phyloP scores from a whole-genome alignment of 768 basidiomycete species.

The Phlebiopsis flavidoalba region DNA sequence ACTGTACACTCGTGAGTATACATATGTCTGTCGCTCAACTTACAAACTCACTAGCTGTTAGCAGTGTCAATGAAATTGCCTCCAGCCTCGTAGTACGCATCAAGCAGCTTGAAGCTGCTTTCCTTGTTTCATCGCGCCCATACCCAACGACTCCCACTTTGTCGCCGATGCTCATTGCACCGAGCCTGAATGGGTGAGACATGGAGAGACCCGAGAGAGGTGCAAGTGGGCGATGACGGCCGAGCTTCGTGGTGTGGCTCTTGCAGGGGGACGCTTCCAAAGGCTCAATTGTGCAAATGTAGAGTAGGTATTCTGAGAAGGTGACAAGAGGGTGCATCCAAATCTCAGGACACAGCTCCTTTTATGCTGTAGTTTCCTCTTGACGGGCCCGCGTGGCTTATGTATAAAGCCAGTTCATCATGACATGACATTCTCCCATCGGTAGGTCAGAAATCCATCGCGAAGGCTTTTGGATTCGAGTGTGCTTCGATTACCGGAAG shows the following conservation, averaged over 20 bases:
- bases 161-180: conserved; percentile 35
- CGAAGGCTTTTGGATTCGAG: no score
- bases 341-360: no score
- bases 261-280: conserved; percentile 6
- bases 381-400: no score
- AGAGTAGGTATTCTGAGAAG: no score
- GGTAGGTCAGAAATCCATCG: no score
- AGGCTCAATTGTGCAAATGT: conserved; percentile 6
- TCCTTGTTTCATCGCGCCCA: conserved; percentile 34
- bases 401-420: no score
- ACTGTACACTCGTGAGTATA: conserved; percentile 8
- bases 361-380: no score
- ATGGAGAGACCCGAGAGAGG: conserved; percentile 30
- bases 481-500: no score
- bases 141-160: conserved; percentile 27
- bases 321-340: no score
- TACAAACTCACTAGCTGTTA: conserved; percentile 26
- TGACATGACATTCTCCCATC: no score
- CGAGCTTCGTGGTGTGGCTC: conserved; percentile 17
- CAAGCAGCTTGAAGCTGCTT: conserved; percentile 33
- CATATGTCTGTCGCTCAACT: background rate
- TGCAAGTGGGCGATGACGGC: conserved; percentile 27
- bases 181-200: conserved; percentile 35
- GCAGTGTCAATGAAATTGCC: conserved; percentile 20
- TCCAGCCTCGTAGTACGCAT: conserved; percentile 30